Percentiles rank a stretch among this genome's conserved stretches.
Conservation (phyloP, 257 asterid species). For the Marsdenia floribunda region DNA sequence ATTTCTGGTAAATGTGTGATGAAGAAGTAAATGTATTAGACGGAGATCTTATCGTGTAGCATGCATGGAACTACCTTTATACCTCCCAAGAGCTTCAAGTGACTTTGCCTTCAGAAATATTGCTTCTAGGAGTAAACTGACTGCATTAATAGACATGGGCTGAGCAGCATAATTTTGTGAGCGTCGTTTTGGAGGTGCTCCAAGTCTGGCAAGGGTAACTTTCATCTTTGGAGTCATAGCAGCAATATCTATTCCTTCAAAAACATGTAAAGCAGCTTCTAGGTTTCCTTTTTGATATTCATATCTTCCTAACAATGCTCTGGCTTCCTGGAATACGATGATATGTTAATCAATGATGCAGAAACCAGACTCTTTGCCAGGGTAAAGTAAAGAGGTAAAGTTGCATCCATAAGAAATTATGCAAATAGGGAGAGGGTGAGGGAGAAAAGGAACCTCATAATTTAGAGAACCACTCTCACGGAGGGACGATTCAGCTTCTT, state of each 20-base stretch:
- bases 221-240: slow-evolving; percentile 73
- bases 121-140: slow-evolving; percentile 81
- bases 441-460: slow-evolving; percentile 52
- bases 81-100: slow-evolving; percentile 73
- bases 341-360: slow-evolving; percentile 5
- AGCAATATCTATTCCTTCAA: slow-evolving; percentile 83
- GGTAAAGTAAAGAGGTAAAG: not conserved
- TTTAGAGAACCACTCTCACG: slow-evolving; percentile 77
- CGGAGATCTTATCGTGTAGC: slow-evolving; percentile 7
- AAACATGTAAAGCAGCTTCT: slow-evolving; percentile 89
- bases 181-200: slow-evolving; percentile 49
- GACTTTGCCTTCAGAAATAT: slow-evolving; percentile 78
- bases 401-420: not conserved
- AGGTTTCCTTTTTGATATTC: slow-evolving; percentile 88
- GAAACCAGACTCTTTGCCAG: not conserved
- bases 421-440: not conserved
- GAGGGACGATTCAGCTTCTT: slow-evolving; percentile 82
- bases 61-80: slow-evolving; percentile 48
- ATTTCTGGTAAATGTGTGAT: not conserved
- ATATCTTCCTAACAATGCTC: slow-evolving; percentile 85
- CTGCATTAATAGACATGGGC: slow-evolving; percentile 84
- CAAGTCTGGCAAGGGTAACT: slow-evolving; percentile 47
- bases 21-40: not conserved
- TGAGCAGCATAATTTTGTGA: slow-evolving; percentile 46
- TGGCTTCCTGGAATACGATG: slow-evolving; percentile 69